These are phyloP conservation scores for Leishmania amazonensis DNA, from an alignment of 208 protist genomes.

Conservation along the genomic window DNA sequence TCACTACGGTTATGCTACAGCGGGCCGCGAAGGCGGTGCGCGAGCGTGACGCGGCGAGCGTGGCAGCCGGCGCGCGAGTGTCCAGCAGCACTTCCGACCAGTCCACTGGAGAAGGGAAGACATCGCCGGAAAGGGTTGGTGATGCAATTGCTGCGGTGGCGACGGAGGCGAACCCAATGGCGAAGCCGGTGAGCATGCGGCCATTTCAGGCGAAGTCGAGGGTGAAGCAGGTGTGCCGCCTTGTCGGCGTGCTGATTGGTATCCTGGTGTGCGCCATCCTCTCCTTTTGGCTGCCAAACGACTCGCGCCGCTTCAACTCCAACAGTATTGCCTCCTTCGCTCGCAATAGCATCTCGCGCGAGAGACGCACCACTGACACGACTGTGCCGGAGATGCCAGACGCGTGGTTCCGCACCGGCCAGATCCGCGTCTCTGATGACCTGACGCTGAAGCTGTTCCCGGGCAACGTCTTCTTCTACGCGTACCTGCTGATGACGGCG, in stretches of 20 bases:
- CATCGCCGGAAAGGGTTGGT: neutral
- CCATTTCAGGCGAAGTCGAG: neutral
- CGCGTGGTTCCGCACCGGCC: conserved; percentile 45
- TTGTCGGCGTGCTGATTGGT: conserved; percentile 21
- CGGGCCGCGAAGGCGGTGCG: conserved; percentile 5
- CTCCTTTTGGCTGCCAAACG: conserved; percentile 63
- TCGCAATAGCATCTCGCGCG: neutral
- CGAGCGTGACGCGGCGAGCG: neutral
- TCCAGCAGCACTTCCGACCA: neutral
- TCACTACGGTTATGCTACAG: neutral
- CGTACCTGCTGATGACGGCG: conserved; percentile 38
- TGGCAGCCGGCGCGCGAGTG: neutral
- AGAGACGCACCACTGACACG: conserved; percentile 10
- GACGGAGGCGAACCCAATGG: conserved; percentile 12
- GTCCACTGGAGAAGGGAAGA: neutral
- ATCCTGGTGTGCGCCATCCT: conserved; percentile 35
- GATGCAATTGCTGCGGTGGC: neutral
- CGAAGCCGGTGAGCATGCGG: conserved; percentile 13
- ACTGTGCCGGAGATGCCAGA: conserved; percentile 48
- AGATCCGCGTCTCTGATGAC: conserved; percentile 31
- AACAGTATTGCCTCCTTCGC: conserved; percentile 37
- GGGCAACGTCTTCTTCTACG: conserved; percentile 68
- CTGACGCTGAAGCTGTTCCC: conserved; percentile 64
- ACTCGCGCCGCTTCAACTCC: conserved; percentile 31
- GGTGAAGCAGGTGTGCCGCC: conserved; percentile 15